Conservation (phyloP, 306 rosid species). For the Cucumis cinereus region DNA sequence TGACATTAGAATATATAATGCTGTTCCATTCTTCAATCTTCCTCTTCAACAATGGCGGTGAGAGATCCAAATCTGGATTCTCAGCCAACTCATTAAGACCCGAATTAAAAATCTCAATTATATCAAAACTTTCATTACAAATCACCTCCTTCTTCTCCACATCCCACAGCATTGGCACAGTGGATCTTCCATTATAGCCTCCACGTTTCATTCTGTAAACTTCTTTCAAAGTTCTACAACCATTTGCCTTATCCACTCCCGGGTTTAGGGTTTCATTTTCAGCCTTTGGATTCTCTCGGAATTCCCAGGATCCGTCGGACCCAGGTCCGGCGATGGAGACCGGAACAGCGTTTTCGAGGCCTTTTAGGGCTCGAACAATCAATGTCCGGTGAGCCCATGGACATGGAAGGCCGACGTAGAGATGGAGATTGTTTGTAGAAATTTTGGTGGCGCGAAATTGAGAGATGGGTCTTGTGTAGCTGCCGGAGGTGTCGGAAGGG, state of each 20-base stretch:
- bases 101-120: slow-evolving; percentile 57
- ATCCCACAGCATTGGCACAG: slow-evolving; percentile 83
- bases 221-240: slow-evolving; percentile 45
- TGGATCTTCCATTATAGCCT: slow-evolving; percentile 64
- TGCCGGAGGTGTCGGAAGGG: slow-evolving; percentile 67
- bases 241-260: slow-evolving; percentile 46
- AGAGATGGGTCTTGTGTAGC: slow-evolving; percentile 63
- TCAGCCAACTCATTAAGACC: slow-evolving; percentile 43
- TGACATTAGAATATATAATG: slow-evolving; percentile 65
- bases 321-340: slow-evolving; percentile 70
- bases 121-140: slow-evolving; percentile 80
- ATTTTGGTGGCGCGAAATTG: slow-evolving; percentile 36
- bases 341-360: slow-evolving; percentile 57
- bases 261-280: slow-evolving; percentile 20
- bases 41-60: slow-evolving; percentile 44
- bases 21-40: slow-evolving; percentile 67
- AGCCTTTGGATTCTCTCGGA: slow-evolving; percentile 9
- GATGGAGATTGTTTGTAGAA: slow-evolving; percentile 33
- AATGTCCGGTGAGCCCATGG: slow-evolving; percentile 98
- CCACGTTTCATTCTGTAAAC: slow-evolving; percentile 49
- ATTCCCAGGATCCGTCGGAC: slow-evolving; percentile 75
- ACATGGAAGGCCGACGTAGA: slow-evolving; percentile 78
- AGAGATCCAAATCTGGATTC: slow-evolving; percentile 54
- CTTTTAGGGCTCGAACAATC: slow-evolving; percentile 69
- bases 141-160: slow-evolving; percentile 31